Conservation (phyloP, 305 asterid genomes). For the Plantago coronopus region DNA sequence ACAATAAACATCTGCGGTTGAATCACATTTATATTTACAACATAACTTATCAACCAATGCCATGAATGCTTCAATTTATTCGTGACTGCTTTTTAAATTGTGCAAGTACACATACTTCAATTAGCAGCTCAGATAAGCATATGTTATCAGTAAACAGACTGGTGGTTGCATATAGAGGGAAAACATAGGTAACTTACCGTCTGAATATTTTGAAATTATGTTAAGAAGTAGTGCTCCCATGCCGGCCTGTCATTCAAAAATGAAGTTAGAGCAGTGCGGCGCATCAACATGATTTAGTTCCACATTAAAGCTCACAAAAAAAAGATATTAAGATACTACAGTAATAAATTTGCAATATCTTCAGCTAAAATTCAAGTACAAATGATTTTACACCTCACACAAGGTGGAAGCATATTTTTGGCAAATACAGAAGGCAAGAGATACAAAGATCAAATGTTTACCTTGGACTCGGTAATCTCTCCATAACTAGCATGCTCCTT, state of each 20-base stretch:
- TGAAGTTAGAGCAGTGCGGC: constrained; percentile 17
- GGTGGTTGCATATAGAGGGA: constrained; percentile 3
- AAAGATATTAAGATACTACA: neutral
- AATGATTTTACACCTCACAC: constrained; percentile 13
- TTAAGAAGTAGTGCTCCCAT: constrained; percentile 76
- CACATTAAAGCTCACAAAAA: constrained; percentile 16
- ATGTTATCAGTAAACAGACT: neutral
- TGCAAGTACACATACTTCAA: neutral
- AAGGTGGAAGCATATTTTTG: constrained; percentile 11
- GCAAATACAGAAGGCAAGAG: constrained; percentile 16
- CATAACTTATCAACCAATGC: neutral
- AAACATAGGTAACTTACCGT: constrained; percentile 44
- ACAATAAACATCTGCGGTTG: no score
- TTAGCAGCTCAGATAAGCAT: neutral
- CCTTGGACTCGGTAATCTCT: constrained; percentile 96
- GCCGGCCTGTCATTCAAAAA: constrained; percentile 59
- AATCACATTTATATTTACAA: no score
- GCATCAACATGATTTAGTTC: constrained; percentile 13
- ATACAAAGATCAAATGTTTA: constrained; percentile 23
- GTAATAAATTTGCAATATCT: neutral
- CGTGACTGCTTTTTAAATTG: neutral
- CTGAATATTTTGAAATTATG: constrained; percentile 78
- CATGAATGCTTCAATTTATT: neutral
- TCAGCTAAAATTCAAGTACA: constrained; percentile 10
- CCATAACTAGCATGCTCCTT: constrained; percentile 99